Conservation (phyloP, 192 early-diverging fungal genomes). For the Lunasporangiospora selenospora region DNA sequence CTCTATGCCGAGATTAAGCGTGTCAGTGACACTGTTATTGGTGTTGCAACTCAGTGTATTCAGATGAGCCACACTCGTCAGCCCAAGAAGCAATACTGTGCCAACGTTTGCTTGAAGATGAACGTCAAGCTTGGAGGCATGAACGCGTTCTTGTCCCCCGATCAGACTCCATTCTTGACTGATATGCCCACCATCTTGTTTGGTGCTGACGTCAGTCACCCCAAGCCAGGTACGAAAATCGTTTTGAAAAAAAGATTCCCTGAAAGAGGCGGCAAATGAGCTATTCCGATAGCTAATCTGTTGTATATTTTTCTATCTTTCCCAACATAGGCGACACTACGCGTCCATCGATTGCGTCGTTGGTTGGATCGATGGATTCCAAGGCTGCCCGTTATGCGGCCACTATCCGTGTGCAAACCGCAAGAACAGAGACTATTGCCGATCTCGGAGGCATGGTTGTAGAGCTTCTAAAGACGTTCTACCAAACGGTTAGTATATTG, state of each 20-base stretch:
- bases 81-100: slow-evolving; percentile 90
- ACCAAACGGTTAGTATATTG: slow-evolving; percentile 46
- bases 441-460: slow-evolving; percentile 70
- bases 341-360: slow-evolving; percentile 78
- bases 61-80: slow-evolving; percentile 79
- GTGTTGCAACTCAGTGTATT: slow-evolving; percentile 91
- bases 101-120: slow-evolving; percentile 94
- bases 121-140: slow-evolving; percentile 94
- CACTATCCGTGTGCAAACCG: slow-evolving; percentile 69
- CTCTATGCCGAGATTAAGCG: slow-evolving; percentile 90
- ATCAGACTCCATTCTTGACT: slow-evolving; percentile 75
- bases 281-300: slow-evolving; percentile 9
- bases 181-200: slow-evolving; percentile 81
- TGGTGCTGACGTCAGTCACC: slow-evolving; percentile 93
- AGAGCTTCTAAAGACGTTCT: slow-evolving; percentile 72
- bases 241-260: background rate
- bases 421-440: slow-evolving; percentile 74
- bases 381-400: slow-evolving; percentile 69
- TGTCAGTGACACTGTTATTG: slow-evolving; percentile 87
- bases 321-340: slow-evolving; percentile 33
- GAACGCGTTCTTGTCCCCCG: slow-evolving; percentile 71
- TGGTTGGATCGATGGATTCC: slow-evolving; percentile 75
- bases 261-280: slow-evolving; percentile 17
- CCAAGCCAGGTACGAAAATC: slow-evolving; percentile 63
- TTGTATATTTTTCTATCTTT: background rate